Conservation (phyloP, 805 yeast genomes). For the Kodamaea lidongshanica region DNA sequence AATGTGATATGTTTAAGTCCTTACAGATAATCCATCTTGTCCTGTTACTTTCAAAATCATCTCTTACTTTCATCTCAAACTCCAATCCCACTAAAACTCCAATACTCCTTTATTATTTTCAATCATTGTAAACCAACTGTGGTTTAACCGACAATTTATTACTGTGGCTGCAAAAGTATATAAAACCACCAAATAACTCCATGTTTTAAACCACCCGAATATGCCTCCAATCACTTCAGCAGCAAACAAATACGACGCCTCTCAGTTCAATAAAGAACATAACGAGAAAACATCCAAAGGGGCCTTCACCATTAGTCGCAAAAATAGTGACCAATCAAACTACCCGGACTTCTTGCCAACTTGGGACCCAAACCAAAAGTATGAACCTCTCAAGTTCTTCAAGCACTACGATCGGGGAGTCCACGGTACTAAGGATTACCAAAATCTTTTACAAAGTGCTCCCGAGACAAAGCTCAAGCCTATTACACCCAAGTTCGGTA, state of each 20-base stretch:
- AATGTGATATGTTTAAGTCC: no score
- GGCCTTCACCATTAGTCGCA: conserved; percentile 21
- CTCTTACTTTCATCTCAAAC: no score
- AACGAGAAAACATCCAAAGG: conserved; percentile 18
- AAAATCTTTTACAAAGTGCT: conserved; percentile 17
- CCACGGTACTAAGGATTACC: conserved; percentile 17
- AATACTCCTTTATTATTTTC: no score
- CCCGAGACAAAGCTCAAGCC: conserved; percentile 13
- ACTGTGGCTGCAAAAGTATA: conserved; percentile 7
- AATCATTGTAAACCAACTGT: no score
- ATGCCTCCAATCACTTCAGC: conserved; percentile 13
- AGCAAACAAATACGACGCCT: conserved; percentile 18
- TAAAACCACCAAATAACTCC: not conserved
- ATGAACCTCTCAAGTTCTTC: conserved; percentile 21
- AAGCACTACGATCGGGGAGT: conserved; percentile 25
- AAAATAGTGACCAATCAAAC: conserved; percentile 17
- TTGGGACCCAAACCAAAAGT: conserved; percentile 30
- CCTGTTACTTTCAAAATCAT: no score
- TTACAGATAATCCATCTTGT: no score
- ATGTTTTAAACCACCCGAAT: not conserved
- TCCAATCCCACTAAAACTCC: no score
- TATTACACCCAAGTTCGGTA: conserved; percentile 30
- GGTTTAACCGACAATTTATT: not conserved
- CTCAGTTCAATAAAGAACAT: conserved; percentile 19
- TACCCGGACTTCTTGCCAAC: conserved; percentile 28